Evolutionary conservation across 2,329 filamentous ascomycete species (phyloP).

Genomic region (Nothomitra cinnamomea): DNA sequence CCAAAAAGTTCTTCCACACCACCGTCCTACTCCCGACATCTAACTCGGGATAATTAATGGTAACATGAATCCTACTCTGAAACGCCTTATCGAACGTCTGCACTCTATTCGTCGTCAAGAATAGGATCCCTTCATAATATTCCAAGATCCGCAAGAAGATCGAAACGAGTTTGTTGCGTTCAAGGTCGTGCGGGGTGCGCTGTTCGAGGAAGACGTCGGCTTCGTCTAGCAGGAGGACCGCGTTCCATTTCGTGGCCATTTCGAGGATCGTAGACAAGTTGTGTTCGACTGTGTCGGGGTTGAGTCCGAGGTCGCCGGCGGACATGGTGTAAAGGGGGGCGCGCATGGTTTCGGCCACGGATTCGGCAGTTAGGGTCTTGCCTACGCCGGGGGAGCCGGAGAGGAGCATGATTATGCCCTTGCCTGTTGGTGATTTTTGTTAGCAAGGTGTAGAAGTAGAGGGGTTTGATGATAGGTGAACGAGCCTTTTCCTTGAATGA

Average conservation of each 20-base stretch:
- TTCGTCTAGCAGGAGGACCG: constrained; percentile 34
- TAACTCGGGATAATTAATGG: neutral
- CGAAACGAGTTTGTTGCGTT: constrained; percentile 29
- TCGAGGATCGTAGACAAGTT: constrained; percentile 28
- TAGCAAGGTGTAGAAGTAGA: no score
- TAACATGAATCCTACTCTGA: neutral
- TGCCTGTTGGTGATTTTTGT: no score
- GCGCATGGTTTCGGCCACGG: constrained; percentile 32
- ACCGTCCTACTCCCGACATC: neutral
- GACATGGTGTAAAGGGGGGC: constrained; percentile 33
- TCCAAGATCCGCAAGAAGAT: constrained; percentile 21
- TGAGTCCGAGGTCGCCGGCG: constrained; percentile 31
- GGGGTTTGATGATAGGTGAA: no score
- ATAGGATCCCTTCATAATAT: neutral
- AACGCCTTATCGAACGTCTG: constrained; percentile 1
- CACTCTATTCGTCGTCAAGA: constrained; percentile 2
- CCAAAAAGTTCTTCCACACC: neutral
- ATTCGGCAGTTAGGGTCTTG: constrained; percentile 36
- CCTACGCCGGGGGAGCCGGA: constrained; percentile 35
- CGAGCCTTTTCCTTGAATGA: constrained; percentile 34
- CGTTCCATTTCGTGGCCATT: constrained; percentile 33
- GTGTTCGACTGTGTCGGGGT: constrained; percentile 25
- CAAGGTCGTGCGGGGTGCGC: constrained; percentile 23
- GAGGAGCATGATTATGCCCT: constrained; percentile 32
- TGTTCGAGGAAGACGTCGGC: constrained; percentile 28